Conservation (phyloP, 306 rosid species). For the Cucumis melo region DNA sequence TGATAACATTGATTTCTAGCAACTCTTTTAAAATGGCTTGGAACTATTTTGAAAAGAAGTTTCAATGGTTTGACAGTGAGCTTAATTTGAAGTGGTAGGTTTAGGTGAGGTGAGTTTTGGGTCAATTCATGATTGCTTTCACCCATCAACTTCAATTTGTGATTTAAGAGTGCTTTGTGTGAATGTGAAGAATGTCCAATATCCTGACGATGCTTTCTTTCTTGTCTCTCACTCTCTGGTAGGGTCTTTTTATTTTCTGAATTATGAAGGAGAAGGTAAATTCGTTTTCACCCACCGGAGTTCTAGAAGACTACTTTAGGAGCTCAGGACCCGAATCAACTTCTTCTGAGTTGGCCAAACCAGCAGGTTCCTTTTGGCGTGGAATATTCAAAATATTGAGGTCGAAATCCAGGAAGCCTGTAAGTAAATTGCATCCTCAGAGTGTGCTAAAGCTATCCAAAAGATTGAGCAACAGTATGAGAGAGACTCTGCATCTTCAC, state of each 20-base stretch:
- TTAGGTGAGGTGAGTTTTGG: no score
- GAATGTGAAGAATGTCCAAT: background rate
- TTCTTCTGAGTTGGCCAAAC: constrained; percentile 48
- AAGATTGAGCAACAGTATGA: constrained; percentile 58
- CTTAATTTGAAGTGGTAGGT: no score
- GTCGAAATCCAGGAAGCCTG: constrained; percentile 38
- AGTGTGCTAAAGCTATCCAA: constrained; percentile 34
- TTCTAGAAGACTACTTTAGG: constrained; percentile 76
- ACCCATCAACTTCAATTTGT: no score
- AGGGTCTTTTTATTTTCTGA: constrained; percentile 9
- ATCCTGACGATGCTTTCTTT: background rate
- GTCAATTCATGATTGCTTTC: no score
- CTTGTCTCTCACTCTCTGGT: background rate
- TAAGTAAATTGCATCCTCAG: constrained; percentile 41
- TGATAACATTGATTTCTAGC: no score
- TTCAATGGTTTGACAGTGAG: no score
- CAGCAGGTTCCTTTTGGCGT: constrained; percentile 30
- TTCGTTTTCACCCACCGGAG: constrained; percentile 49
- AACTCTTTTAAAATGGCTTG: no score
- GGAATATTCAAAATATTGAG: constrained; percentile 35
- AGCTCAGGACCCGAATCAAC: constrained; percentile 76
- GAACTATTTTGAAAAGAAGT: no score
- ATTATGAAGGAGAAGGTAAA: constrained; percentile 57
- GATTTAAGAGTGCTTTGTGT: no score
- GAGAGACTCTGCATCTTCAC: constrained; percentile 34